Conservation (phyloP, 2,329 filamentous ascomycete species). For the Hysterium pulicare region DNA sequence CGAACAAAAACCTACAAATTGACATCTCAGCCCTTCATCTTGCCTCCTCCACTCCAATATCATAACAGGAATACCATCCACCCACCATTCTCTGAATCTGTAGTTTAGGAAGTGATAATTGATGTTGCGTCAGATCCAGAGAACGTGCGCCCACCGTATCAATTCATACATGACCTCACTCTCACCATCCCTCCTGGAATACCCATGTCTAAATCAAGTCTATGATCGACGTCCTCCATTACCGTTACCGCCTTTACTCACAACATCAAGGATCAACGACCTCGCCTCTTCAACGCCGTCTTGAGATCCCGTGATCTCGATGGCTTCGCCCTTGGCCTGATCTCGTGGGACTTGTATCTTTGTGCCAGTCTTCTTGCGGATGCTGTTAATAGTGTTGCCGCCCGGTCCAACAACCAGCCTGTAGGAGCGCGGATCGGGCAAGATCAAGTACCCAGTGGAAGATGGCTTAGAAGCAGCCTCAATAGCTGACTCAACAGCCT, state of each 20-base stretch:
- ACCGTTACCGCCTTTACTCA: conserved; percentile 42
- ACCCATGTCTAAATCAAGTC: no score
- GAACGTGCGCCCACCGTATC: no score
- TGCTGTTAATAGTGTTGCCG: conserved; percentile 87
- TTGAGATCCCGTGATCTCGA: conserved; percentile 78
- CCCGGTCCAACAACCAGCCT: conserved; percentile 85
- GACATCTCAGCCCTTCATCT: no score
- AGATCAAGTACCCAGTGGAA: conserved; percentile 79
- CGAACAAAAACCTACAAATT: no score
- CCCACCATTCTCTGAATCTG: no score
- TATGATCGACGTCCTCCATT: neutral
- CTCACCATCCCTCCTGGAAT: no score
- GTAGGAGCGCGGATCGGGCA: conserved; percentile 87
- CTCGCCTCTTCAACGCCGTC: conserved; percentile 83
- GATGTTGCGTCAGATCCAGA: no score
- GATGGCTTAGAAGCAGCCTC: conserved; percentile 66
- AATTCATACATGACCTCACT: no score
- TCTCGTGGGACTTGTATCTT: conserved; percentile 90
- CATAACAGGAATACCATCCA: no score
- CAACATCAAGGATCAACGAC: conserved; percentile 81
- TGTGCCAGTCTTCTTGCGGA: conserved; percentile 87
- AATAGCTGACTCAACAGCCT: conserved; percentile 68
- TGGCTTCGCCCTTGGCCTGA: conserved; percentile 72
- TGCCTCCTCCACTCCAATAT: no score
- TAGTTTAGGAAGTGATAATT: no score